phyloP scores from a whole-genome alignment of 139 green algal species.

The Picochlorum sp. region DNA sequence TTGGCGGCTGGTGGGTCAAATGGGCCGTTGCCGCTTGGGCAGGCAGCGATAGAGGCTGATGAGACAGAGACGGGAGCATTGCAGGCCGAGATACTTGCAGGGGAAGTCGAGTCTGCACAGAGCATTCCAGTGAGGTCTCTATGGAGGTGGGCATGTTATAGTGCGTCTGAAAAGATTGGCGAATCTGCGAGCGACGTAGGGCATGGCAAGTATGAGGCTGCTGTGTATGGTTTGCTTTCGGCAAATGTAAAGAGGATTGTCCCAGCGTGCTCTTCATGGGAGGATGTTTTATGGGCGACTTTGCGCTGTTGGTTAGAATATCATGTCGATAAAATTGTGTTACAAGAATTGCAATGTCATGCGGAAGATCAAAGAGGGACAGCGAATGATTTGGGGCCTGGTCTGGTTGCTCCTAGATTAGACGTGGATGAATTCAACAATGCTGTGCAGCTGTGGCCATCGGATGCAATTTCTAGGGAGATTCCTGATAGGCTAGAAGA shows the following conservation, averaged over 20 bases:
- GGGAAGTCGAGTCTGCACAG: slow-evolving; percentile 19
- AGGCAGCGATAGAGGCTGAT: slow-evolving; percentile 23
- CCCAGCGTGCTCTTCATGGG: slow-evolving; percentile 54
- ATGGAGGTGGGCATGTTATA: slow-evolving; percentile 57
- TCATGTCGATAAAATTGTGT: slow-evolving; percentile 16
- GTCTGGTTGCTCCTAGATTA: neutral
- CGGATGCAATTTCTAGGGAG: neutral
- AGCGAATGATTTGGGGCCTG: too few relatives aligned
- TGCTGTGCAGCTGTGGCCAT: slow-evolving; percentile 12
- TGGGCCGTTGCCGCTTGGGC: slow-evolving; percentile 53
- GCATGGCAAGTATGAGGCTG: slow-evolving; percentile 59
- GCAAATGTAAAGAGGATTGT: slow-evolving; percentile 32
- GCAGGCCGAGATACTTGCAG: slow-evolving; percentile 33
- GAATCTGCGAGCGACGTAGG: too few relatives aligned
- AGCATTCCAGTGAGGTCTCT: slow-evolving; percentile 27
- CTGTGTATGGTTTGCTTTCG: slow-evolving; percentile 48
- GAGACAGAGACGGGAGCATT: slow-evolving; percentile 18
- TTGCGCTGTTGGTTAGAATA: slow-evolving; percentile 46
- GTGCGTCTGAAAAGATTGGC: slow-evolving; percentile 20
- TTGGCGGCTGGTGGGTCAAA: slow-evolving; percentile 40
- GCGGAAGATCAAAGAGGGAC: slow-evolving; percentile 4
- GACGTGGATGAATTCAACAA: neutral
- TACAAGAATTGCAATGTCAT: neutral
- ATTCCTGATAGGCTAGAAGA: slow-evolving; percentile 17
- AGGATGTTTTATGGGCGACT: slow-evolving; percentile 59